Conservation (phyloP, 192 early-diverging fungal genomes). For the Haplosporangium gracile region DNA sequence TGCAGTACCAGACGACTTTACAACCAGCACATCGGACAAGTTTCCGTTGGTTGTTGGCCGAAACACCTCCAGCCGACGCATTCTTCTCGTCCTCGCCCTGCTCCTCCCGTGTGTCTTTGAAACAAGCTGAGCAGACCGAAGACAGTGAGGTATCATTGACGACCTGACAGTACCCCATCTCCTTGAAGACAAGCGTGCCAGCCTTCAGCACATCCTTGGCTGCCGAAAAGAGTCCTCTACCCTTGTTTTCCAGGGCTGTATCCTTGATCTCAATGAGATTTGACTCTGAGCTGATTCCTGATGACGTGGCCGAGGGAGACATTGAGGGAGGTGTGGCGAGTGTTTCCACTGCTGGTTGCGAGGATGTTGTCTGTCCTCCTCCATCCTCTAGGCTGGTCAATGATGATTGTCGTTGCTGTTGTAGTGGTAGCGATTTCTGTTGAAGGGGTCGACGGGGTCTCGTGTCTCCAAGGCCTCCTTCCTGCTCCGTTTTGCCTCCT, state of each 20-base stretch:
- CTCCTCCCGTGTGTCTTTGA: conserved; percentile 48
- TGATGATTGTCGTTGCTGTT: neutral
- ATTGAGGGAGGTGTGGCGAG: conserved; percentile 15
- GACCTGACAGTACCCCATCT: conserved; percentile 50
- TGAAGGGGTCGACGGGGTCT: conserved; percentile 20
- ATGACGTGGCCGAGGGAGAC: conserved; percentile 25
- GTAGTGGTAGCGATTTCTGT: conserved; percentile 3
- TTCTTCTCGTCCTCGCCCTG: conserved; percentile 28
- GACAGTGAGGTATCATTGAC: conserved; percentile 44
- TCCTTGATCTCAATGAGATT: conserved; percentile 32
- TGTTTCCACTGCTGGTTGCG: neutral
- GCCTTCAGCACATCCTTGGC: conserved; percentile 22
- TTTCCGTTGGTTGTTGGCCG: conserved; percentile 19
- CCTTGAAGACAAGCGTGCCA: conserved; percentile 38
- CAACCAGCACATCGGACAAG: conserved; percentile 48
- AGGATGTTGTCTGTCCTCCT: neutral
- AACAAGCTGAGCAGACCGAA: conserved; percentile 41
- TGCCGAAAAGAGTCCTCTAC: conserved; percentile 36
- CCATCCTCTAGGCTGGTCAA: neutral
- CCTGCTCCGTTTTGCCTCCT: neutral
- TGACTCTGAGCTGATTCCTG: conserved; percentile 15
- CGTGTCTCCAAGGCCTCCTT: neutral
- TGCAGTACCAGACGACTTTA: conserved; percentile 50
- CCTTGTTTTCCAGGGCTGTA: conserved; percentile 16
- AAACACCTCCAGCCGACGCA: conserved; percentile 8